A percentile compares a stretch with the other conserved stretches of the same genome.
Conservation (phyloP, 2,329 filamentous ascomycete genomes). For the Hypocrella siamensis region DNA sequence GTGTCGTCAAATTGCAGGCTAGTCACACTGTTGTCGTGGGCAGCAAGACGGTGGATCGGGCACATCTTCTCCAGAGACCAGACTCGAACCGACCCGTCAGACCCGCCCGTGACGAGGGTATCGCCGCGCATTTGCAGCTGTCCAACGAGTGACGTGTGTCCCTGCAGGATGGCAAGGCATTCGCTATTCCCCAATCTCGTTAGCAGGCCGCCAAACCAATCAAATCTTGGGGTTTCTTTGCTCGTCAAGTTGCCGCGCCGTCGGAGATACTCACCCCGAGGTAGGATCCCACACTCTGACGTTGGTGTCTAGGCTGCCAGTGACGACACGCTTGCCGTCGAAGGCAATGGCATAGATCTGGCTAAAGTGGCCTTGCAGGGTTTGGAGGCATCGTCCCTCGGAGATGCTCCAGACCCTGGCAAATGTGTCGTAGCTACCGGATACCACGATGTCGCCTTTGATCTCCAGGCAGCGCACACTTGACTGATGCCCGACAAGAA, state of each 20-base stretch:
- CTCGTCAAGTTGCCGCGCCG: too few species aligned
- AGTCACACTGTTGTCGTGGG: conserved; percentile 96
- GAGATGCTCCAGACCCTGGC: conserved; percentile 97
- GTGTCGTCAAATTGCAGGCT: conserved; percentile 95
- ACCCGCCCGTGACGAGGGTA: conserved; percentile 88
- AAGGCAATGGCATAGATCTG: conserved; percentile 99
- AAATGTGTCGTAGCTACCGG: conserved; percentile 93
- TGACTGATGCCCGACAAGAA: conserved; percentile 86
- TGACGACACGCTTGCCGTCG: conserved; percentile 84
- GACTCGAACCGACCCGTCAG: conserved; percentile 87
- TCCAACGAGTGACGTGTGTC: conserved; percentile 90
- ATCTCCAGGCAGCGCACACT: conserved; percentile 93
- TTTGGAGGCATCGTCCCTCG: conserved; percentile 81
- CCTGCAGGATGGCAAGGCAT: conserved; percentile 83
- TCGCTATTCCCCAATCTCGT: conserved; percentile 29
- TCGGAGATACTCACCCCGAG: conserved; percentile 52
- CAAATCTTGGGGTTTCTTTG: background rate
- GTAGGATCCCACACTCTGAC: conserved; percentile 92
- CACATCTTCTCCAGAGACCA: conserved; percentile 88
- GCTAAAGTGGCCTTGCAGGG: conserved; percentile 86
- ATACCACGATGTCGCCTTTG: conserved; percentile 93
- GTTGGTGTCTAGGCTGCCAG: conserved; percentile 89
- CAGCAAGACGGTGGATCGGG: conserved; percentile 84
- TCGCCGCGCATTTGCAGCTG: conserved; percentile 92
- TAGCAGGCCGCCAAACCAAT: background rate